These are phyloP conservation scores for Picochlorum sp. DNA, from an alignment of 139 green algal genomes.

Conservation along the genomic window DNA sequence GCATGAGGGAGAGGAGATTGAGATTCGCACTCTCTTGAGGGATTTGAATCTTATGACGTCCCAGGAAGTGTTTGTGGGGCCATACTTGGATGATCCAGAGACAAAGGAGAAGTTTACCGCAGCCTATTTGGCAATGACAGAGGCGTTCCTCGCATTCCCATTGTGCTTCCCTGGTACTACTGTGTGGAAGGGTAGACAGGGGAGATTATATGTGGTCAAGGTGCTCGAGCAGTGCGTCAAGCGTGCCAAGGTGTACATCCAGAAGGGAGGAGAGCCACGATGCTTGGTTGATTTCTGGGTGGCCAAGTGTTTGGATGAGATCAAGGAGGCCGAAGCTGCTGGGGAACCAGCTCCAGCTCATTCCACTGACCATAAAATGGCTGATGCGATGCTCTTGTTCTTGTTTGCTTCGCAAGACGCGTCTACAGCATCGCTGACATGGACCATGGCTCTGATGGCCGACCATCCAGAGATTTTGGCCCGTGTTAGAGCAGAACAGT, in stretches of 20 bases:
- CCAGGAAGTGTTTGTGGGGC: constrained; percentile 76
- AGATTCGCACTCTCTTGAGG: constrained; percentile 35
- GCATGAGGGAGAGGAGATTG: constrained; percentile 20
- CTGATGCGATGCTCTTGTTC: constrained; percentile 75
- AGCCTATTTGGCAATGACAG: constrained; percentile 67
- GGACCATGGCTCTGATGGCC: constrained; percentile 70
- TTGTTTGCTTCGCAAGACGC: constrained; percentile 83
- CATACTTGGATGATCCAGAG: constrained; percentile 64
- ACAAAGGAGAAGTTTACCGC: constrained; percentile 46
- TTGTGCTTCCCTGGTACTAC: constrained; percentile 70
- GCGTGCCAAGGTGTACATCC: constrained; percentile 6
- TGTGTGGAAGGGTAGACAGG: constrained; percentile 64
- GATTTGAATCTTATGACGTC: constrained; percentile 67
- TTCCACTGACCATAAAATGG: constrained; percentile 23
- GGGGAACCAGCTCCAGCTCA: constrained; percentile 47
- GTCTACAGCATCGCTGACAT: constrained; percentile 69
- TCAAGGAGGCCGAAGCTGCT: constrained; percentile 53
- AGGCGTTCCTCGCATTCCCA: constrained; percentile 57
- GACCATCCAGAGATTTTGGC: constrained; percentile 69
- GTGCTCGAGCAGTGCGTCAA: constrained; percentile 46
- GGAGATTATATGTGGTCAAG: constrained; percentile 52
- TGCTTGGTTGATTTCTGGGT: constrained; percentile 73
- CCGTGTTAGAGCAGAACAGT: constrained; percentile 58
- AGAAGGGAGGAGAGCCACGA: constrained; percentile 49
- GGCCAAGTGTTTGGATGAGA: constrained; percentile 40